A percentile compares a stretch with the other conserved stretches of the same genome.
phyloP scores from a whole-genome alignment of 805 yeast genomes.

The Candida ovalis region DNA sequence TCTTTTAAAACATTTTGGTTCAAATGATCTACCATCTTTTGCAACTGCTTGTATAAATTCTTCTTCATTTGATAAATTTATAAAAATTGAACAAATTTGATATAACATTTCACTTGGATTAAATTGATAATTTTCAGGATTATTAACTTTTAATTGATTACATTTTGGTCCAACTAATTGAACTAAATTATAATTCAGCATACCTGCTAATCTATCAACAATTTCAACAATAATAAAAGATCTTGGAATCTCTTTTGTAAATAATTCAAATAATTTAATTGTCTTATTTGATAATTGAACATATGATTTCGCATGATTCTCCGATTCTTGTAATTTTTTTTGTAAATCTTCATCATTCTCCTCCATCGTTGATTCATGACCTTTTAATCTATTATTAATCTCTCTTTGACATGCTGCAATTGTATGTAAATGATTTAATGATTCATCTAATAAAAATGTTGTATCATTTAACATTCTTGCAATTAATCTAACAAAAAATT shows the following conservation, averaged over 20 bases:
- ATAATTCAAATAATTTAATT: constrained; percentile 70
- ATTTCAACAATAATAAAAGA: constrained; percentile 87
- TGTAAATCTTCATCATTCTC: constrained; percentile 62
- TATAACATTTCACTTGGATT: constrained; percentile 71
- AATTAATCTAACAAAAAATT: constrained; percentile 85
- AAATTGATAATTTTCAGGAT: constrained; percentile 80
- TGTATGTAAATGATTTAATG: constrained; percentile 70
- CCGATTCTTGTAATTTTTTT: constrained; percentile 56
- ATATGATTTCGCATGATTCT: constrained; percentile 73
- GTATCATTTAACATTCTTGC: constrained; percentile 95
- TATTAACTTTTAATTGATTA: constrained; percentile 76
- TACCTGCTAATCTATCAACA: constrained; percentile 90
- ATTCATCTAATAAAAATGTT: constrained; percentile 87
- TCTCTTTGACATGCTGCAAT: constrained; percentile 77
- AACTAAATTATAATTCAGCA: constrained; percentile 88
- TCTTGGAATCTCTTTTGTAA: constrained; percentile 80
- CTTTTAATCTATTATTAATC: constrained; percentile 44
- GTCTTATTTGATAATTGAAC: constrained; percentile 83
- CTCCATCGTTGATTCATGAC: constrained; percentile 31
- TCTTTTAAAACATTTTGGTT: constrained; percentile 57
- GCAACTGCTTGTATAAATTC: constrained; percentile 79
- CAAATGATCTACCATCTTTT: constrained; percentile 87
- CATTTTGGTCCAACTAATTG: constrained; percentile 96
- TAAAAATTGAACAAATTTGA: constrained; percentile 69
- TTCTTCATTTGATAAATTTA: constrained; percentile 60